phyloP scores from a whole-genome alignment of 2,329 filamentous ascomycete species.

The Verticillium longisporum region DNA sequence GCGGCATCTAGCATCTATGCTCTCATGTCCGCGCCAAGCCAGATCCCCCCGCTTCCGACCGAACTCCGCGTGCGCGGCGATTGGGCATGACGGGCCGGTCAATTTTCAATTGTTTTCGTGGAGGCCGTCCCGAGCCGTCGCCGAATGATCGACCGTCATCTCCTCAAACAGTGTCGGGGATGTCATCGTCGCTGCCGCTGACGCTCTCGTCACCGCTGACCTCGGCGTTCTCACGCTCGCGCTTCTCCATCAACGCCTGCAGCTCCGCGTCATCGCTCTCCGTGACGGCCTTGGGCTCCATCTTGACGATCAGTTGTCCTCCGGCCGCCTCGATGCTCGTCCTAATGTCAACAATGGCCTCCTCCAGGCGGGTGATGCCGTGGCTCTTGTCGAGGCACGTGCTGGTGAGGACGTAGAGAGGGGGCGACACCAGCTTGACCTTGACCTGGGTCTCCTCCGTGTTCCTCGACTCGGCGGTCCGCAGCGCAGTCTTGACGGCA shows the following conservation, averaged over 20 bases:
- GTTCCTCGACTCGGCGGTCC: constrained; percentile 88
- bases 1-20: not conserved
- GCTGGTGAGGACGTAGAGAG: constrained; percentile 91
- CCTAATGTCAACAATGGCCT: constrained; percentile 83
- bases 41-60: not conserved
- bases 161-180: constrained; percentile 31
- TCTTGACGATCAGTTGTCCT: constrained; percentile 83
- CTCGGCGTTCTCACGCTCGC: constrained; percentile 94
- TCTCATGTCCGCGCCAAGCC: not conserved
- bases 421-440: constrained; percentile 96
- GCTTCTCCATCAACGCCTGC: constrained; percentile 98
- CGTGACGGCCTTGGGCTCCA: constrained; percentile 98
- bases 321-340: constrained; percentile 70
- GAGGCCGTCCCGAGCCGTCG: not conserved
- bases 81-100: not conserved
- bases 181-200: constrained; percentile 89
- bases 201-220: constrained; percentile 96
- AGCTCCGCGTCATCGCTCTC: constrained; percentile 97
- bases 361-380: constrained; percentile 78
- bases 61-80: not conserved
- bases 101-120: not conserved
- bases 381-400: constrained; percentile 89
- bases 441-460: constrained; percentile 91
- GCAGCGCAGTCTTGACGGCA: constrained; percentile 88
- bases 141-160: not conserved